Evolutionary conservation across 225 moss, liverwort and hornwort genomes (phyloP).

Genomic region (Climacium dendroides): DNA sequence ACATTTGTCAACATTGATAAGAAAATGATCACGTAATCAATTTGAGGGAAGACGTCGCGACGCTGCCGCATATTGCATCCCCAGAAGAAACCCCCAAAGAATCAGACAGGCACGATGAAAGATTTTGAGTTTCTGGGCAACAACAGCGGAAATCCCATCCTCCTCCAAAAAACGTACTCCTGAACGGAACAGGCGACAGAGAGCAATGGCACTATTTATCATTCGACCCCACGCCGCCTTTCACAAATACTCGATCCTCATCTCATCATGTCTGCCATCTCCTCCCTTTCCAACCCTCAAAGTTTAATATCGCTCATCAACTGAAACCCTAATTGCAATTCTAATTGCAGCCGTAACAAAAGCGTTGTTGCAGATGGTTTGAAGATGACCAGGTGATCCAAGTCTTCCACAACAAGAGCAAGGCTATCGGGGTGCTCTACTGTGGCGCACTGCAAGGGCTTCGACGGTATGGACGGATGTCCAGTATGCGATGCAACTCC

Average conservation of each 20-base stretch:
- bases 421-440: neutral
- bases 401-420: neutral
- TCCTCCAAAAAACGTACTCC: neutral
- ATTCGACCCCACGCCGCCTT: constrained; percentile 15
- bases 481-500: too few relatives aligned
- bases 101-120: constrained; percentile 15
- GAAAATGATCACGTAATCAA: neutral
- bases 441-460: too few relatives aligned
- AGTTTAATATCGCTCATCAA: neutral
- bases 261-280: constrained; percentile 8
- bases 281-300: neutral
- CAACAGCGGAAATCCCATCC: constrained; percentile 5
- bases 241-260: constrained; percentile 20
- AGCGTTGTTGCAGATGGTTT: neutral
- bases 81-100: neutral
- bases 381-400: neutral
- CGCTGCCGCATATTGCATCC: constrained; percentile 5
- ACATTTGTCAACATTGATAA: neutral
- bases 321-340: neutral
- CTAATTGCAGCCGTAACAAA: neutral
- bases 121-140: constrained; percentile 37
- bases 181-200: neutral
- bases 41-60: neutral
- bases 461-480: too few relatives aligned
- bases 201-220: neutral